Evolutionary conservation across 2,329 filamentous ascomycete genomes (phyloP).

Genomic region (Drechslera avenae): DNA sequence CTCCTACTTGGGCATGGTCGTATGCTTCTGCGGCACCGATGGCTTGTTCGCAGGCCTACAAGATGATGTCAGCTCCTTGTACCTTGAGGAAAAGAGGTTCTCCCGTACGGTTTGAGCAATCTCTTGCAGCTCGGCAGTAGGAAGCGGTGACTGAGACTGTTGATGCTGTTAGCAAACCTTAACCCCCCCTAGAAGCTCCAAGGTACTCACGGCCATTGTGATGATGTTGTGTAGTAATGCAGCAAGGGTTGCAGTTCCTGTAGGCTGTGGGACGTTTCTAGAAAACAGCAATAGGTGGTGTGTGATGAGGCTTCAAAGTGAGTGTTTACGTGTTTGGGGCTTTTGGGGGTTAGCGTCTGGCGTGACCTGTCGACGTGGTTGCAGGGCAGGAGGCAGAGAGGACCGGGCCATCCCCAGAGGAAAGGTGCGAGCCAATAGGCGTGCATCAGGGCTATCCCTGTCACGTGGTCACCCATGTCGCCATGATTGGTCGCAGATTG

Average conservation of each 20-base stretch:
- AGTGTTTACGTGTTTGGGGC: slow-evolving; percentile 10
- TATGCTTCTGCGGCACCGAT: slow-evolving; percentile 78
- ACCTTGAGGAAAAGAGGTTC: background rate
- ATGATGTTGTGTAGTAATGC: slow-evolving; percentile 21
- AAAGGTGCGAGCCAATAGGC: background rate
- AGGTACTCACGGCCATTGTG: slow-evolving; percentile 39
- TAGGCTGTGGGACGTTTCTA: slow-evolving; percentile 1
- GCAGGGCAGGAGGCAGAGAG: slow-evolving; percentile 1
- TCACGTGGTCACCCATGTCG: slow-evolving; percentile 8
- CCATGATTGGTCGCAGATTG: slow-evolving; percentile 7
- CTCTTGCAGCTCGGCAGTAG: slow-evolving; percentile 39
- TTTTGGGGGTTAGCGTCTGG: slow-evolving; percentile 9
- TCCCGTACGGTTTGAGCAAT: slow-evolving; percentile 39
- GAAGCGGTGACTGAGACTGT: slow-evolving; percentile 35
- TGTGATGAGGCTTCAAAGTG: background rate
- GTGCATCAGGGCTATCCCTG: background rate
- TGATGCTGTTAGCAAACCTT: slow-evolving; percentile 1
- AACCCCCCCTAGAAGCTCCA: background rate
- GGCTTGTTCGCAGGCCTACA: slow-evolving; percentile 79
- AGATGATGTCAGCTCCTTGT: slow-evolving; percentile 13
- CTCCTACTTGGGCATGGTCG: slow-evolving; percentile 80
- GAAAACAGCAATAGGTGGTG: background rate
- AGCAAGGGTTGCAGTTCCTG: slow-evolving; percentile 11
- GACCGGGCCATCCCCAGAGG: background rate
- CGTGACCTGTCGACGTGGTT: slow-evolving; percentile 4